phyloP scores from a whole-genome alignment of 2,329 filamentous ascomycete genomes.

The Pseudopithomyces chartarum region DNA sequence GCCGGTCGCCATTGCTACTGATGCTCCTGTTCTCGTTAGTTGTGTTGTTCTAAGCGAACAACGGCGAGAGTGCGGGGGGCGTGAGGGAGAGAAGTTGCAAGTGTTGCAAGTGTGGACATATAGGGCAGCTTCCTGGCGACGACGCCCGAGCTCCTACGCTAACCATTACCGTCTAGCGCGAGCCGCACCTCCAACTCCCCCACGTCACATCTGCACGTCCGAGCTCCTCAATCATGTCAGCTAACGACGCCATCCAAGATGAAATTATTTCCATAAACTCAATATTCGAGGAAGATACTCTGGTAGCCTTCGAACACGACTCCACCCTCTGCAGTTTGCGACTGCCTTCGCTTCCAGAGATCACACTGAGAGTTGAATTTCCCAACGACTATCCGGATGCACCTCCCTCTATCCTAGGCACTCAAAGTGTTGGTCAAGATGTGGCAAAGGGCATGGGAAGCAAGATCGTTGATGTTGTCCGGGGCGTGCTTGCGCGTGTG shows the following conservation, averaged over 20 bases:
- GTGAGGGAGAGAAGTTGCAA: neutral
- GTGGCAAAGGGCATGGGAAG: constrained; percentile 74
- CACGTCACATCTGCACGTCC: neutral
- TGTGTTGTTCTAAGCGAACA: neutral
- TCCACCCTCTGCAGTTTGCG: constrained; percentile 56
- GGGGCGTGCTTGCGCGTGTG: constrained; percentile 67
- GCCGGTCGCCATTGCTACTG: constrained; percentile 23
- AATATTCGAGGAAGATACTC: constrained; percentile 75
- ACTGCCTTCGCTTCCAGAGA: constrained; percentile 66
- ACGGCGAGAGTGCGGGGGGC: neutral
- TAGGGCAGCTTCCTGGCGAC: neutral
- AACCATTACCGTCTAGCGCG: constrained; percentile 10
- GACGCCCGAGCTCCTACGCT: constrained; percentile 8
- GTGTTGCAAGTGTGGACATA: neutral
- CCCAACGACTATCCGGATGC: constrained; percentile 74
- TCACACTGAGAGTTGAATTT: constrained; percentile 67
- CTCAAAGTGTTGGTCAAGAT: constrained; percentile 73
- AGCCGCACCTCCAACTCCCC: neutral
- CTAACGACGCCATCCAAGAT: constrained; percentile 61
- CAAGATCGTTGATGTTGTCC: constrained; percentile 70
- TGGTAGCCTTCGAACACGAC: constrained; percentile 45
- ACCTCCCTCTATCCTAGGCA: constrained; percentile 75
- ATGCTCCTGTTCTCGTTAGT: neutral
- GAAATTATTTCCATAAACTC: constrained; percentile 84
- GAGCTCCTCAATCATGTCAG: constrained; percentile 25